Conservation (phyloP, 345 rosid species). For the Salix koriyanagi region DNA sequence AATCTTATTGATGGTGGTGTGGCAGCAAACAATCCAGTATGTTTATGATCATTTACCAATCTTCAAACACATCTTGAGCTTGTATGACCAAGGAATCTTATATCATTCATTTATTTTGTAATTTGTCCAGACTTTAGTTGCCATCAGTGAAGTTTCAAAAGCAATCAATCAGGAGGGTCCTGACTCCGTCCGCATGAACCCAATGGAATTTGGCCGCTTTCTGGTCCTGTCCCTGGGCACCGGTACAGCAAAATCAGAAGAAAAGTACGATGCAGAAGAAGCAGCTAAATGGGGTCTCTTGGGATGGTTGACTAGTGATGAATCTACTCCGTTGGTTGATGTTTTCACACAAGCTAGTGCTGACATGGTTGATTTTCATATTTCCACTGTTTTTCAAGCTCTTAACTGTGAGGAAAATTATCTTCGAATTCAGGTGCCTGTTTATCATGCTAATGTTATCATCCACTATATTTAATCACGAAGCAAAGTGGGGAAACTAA, state of each 20-base stretch:
- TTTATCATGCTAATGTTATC: background rate
- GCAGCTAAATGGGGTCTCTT: constrained; percentile 62
- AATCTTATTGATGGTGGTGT: too few species aligned
- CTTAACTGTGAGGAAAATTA: constrained; percentile 42
- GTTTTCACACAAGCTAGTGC: constrained; percentile 56
- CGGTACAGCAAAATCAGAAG: constrained; percentile 35
- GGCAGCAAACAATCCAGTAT: too few species aligned
- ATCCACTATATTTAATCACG: too few species aligned
- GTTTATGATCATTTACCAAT: too few species aligned
- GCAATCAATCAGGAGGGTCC: constrained; percentile 31
- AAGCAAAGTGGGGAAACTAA: too few species aligned
- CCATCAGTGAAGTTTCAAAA: constrained; percentile 29
- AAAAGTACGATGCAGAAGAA: constrained; percentile 35
- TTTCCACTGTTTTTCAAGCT: constrained; percentile 45
- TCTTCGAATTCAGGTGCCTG: constrained; percentile 44
- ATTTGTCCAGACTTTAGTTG: too few species aligned
- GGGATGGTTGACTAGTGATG: constrained; percentile 53
- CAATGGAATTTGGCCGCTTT: constrained; percentile 44
- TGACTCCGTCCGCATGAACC: constrained; percentile 39
- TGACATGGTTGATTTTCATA: constrained; percentile 62
- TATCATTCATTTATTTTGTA: too few species aligned
- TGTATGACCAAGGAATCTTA: too few species aligned
- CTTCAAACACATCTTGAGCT: too few species aligned
- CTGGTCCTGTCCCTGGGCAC: constrained; percentile 62
- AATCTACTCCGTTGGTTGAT: constrained; percentile 53